Base-by-base conservation (phyloP, 2,329 filamentous ascomycete species). In the Penicillium sp. region DNA sequence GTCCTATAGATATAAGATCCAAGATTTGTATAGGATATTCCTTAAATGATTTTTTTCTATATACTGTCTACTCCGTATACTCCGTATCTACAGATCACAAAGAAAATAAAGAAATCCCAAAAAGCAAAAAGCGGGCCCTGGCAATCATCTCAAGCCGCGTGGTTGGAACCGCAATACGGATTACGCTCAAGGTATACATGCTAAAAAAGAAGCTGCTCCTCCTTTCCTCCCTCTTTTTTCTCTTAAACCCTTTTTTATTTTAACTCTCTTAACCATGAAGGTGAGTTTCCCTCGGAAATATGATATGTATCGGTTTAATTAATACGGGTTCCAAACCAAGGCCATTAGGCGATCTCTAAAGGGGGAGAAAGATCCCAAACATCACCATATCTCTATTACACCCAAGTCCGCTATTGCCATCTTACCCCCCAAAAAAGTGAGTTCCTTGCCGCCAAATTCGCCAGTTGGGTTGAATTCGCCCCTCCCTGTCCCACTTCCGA, bases 351-450 rank as follows among this genome's bases (percentile, higher is more conserved):
- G 91, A 78, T 96, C 91, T 61, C 89, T 96, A 78, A 96, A 96
- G 80, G 88, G 90, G 75, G 91, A 95, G 66, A 95, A 92, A 81
- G 84, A 85, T 63, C 74, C 78, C 60, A 85, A 87, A 73, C 85
- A 63, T 59, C 68, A 70, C 57, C 88, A 90, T 71, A 83, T 90
- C 65, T 88, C 89, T 56, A 89, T 96, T 65, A 86, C 88, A 16
- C 88, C 89, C 62, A 96, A 96, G 75, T 89, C 92, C 55, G 89
- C 91, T 40, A 85, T 93, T 64, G 91, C 92, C 51, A 96, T 96
- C 70, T 85, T 94, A 27, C 91, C 92, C 52, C 92, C 92, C 1
- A 96, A 96, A 78, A 96, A 96, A 87, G 91, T 95, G 75, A 62
- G 67, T 80, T 73, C 60, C 54, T 57, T 29, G 27, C 10, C 10